Percentiles rank a stretch among this genome's conserved stretches.
Conservation (phyloP, 73 alveolate species). For the Paramecium primaurelia region DNA sequence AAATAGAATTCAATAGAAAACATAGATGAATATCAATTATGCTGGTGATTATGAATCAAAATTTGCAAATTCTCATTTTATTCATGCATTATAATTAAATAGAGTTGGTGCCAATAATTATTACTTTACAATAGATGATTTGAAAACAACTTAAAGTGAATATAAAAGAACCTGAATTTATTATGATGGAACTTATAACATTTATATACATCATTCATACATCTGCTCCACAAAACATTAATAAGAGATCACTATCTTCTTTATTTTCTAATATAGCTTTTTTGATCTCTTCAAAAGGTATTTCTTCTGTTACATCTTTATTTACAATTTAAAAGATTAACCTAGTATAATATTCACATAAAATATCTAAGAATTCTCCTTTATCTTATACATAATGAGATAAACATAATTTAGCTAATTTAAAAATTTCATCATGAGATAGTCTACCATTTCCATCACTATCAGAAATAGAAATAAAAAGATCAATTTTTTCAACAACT, state of each 20-base stretch:
- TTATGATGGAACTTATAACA: neutral
- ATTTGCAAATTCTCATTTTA: neutral
- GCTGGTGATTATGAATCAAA: neutral
- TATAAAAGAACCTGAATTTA: neutral
- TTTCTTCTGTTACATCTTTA: neutral
- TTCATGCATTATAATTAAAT: neutral
- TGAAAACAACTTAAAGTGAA: neutral
- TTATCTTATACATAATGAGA: neutral
- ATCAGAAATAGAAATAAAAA: constrained; percentile 28
- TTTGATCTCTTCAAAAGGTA: constrained; percentile 17
- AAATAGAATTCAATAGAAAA: neutral
- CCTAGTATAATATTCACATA: constrained; percentile 34
- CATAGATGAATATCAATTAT: neutral
- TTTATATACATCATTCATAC: neutral
- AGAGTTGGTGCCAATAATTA: neutral
- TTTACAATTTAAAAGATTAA: constrained; percentile 23
- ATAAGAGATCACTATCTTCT: constrained; percentile 37
- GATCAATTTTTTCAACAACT: constrained; percentile 6
- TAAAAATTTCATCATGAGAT: constrained; percentile 29
- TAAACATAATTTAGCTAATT: neutral
- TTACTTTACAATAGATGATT: neutral
- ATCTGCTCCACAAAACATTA: constrained; percentile 53
- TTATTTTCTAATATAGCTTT: neutral
- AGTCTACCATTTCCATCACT: constrained; percentile 29
- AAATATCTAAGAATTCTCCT: neutral